A percentile compares a stretch with the other conserved stretches of the same genome.
Evolutionary conservation across 805 yeast species (phyloP).

Genomic region (Suhomyces sp.): DNA sequence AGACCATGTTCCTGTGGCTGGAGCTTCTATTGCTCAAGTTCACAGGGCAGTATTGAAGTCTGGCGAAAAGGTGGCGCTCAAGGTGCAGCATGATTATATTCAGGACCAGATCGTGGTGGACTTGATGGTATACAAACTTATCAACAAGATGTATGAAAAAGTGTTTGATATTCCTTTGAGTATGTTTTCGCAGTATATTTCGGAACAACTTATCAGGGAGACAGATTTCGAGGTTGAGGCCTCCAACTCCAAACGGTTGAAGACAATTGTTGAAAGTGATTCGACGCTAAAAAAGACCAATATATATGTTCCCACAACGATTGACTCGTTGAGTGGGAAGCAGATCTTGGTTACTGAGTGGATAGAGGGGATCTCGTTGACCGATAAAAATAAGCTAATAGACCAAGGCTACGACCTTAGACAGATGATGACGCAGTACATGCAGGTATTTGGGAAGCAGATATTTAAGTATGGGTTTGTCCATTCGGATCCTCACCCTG

Average conservation of each 20-base stretch:
- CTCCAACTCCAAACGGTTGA: constrained; percentile 46
- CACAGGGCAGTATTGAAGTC: constrained; percentile 48
- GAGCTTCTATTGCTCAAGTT: constrained; percentile 75
- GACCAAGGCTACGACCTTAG: constrained; percentile 37
- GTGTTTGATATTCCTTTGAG: constrained; percentile 64
- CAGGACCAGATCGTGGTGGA: constrained; percentile 59
- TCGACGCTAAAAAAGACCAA: constrained; percentile 30
- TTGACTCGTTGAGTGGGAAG: constrained; percentile 41
- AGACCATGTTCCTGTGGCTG: constrained; percentile 61
- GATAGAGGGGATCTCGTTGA: constrained; percentile 67
- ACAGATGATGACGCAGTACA: constrained; percentile 48
- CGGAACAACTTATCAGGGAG: constrained; percentile 57
- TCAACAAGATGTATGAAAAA: constrained; percentile 52
- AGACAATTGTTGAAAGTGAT: constrained; percentile 41
- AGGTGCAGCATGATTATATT: constrained; percentile 65
- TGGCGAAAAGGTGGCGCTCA: constrained; percentile 59
- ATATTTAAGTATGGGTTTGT: constrained; percentile 65
- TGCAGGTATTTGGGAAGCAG: constrained; percentile 53
- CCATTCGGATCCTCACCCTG: constrained; percentile 82
- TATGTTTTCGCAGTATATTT: constrained; percentile 53
- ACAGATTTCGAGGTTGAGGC: constrained; percentile 59
- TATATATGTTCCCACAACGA: constrained; percentile 54
- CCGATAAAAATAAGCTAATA: constrained; percentile 42
- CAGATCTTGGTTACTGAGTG: constrained; percentile 67
- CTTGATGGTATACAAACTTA: constrained; percentile 51